Evolutionary conservation across 129 eudicot species (phyloP).

Genomic region (Flaveria linearis): DNA sequence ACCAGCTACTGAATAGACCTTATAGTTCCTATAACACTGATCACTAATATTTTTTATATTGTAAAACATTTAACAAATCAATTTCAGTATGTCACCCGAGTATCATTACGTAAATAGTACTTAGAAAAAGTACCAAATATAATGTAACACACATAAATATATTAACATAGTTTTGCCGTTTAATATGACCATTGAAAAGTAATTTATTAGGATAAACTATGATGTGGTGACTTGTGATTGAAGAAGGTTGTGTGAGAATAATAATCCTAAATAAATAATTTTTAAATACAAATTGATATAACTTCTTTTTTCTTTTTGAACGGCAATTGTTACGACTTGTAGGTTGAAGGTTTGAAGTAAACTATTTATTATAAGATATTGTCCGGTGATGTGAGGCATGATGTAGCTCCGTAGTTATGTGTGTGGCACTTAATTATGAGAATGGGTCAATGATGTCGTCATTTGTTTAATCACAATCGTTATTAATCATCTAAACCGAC

Average conservation of each 20-base stretch:
- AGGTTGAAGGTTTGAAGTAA: neutral
- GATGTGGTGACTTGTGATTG: neutral
- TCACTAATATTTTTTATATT: too few species aligned
- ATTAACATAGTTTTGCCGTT: too few species aligned
- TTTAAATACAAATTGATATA: neutral
- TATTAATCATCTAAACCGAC: slow-evolving; percentile 41
- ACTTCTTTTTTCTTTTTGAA: neutral
- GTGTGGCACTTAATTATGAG: slow-evolving; percentile 27
- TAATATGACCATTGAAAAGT: too few species aligned
- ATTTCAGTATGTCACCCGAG: too few species aligned
- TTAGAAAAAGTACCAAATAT: too few species aligned
- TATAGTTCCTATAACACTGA: too few species aligned
- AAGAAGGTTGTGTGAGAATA: neutral
- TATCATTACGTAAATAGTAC: too few species aligned
- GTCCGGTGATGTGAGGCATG: neutral
- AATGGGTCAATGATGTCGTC: slow-evolving; percentile 31
- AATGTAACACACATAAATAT: too few species aligned
- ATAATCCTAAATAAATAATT: neutral
- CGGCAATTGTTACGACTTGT: too few species aligned
- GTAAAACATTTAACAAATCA: too few species aligned
- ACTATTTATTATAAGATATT: neutral
- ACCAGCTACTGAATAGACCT: too few species aligned
- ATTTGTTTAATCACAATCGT: slow-evolving; percentile 22
- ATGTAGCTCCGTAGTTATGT: neutral
- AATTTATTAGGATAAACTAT: too few species aligned